Base-by-base conservation (phyloP, 305 asterid genomes). In the Fraxinus baroniana region DNA sequence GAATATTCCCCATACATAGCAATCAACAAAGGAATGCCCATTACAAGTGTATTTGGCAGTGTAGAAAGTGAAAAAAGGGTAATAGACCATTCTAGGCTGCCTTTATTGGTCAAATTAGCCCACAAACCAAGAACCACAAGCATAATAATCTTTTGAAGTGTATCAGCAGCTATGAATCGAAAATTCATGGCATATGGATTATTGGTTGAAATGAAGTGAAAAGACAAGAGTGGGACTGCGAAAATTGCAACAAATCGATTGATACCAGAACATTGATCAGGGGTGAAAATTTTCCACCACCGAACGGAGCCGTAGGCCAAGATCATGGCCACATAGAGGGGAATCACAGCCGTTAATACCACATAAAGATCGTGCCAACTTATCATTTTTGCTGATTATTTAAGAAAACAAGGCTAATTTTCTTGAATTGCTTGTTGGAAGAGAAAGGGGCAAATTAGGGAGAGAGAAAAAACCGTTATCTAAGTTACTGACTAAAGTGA, bases 181-280 rank as follows among this genome's bases (percentile, higher is more conserved):
- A 96, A 92, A 28, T 96, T 92, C 99, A 94, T 96, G 0, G 79
- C 89, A 83, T 96, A 96, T 20, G 97, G 97, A 79, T 96, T 81
- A 85, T 94, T 94, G 37, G 80, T 26, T 75, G 98, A 90, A 10
- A 96, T 96, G 90, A 96, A 96, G 22, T 96, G 98, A 86, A 96
- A 96, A 1, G 99, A 96, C 8, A 96, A 92, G 0, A 96, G 90
- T 0, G 99, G 98, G 36, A 96, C 99, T 0, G 99, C 99, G 74
- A 96, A 96, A 17, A 96, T 85, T 15, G 99, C 99, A 0, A 96
- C 99, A 79, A 96, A 96, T 0, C 99, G 88, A 86, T 96, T 96
- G 86, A 96, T 96, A 6, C 99, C 99, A 79, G 99, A 94, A 83
- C 99, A 96, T 78, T 95, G 99, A 73, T 95, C 99, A 15, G 98